Base-by-base conservation (phyloP, 768 basidiomycete genomes). In the Stropharia rugosoannulata region DNA sequence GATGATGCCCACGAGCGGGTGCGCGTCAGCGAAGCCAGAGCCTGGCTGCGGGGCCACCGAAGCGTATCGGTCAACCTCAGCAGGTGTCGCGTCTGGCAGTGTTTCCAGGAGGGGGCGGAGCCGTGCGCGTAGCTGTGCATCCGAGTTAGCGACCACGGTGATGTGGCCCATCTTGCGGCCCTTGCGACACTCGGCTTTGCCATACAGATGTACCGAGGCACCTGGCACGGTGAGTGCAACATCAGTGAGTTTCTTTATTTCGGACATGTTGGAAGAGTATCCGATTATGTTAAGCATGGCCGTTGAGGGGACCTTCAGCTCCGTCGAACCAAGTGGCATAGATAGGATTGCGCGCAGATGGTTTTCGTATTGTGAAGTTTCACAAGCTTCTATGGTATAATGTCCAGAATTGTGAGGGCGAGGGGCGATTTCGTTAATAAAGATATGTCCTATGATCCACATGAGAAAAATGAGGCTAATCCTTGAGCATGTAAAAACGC, bases 91-190 rank as follows among this genome's bases (percentile, higher is more conserved):
- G 1, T 70, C 72, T 0, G 90, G 89, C 2, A 92, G 75, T 4
- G 83, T 81, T 51, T 80, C 68, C 15, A 97, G 81, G 41, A 98
- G 82, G 2, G 84, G 81, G 1, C 89, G 80, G n/a, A 98, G 81
- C 18, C 87, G 81, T 1, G 66, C 62, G 47, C 82, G 80, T 1
- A 94, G 76, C 54, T 88, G 79, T 1, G 91, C 87, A 60, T 98
- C 95, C 1, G 86, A 89, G 38, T 82, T 72, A 1, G 89, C 95
- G 12, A 93, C 88, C 56, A 98, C 63, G 16, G 95, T 98, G 66
- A 97, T 85, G 68, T 98, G 97, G 0, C 97, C 97, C 95, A 98
- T 97, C 73, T 99, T 99, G 52, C 97, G 78, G 10, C 95, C 95
- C 61, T 87, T 89, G 35, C 95, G 80, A 65, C 85, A 91, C 59